These are phyloP conservation scores for Globisporangium mamillatum DNA, from an alignment of 352 stramenopile genomes.

Conservation along the genomic window DNA sequence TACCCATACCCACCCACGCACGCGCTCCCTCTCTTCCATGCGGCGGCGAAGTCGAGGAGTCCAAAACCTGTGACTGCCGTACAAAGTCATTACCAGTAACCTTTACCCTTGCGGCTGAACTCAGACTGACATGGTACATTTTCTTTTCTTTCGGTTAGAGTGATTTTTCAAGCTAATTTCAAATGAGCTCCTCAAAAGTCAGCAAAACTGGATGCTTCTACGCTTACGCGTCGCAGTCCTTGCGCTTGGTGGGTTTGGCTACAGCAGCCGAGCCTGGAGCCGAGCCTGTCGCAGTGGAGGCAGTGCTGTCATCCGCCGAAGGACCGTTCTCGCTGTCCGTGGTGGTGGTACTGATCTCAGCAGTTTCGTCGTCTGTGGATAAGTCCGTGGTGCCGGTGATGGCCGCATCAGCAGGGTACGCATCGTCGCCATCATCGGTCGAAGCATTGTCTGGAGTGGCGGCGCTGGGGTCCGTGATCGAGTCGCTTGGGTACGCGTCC, in stretches of 20 bases:
- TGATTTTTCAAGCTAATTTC: no score
- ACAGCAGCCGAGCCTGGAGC: background rate
- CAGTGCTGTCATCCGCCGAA: background rate
- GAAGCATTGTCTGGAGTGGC: background rate
- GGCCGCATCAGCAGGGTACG: background rate
- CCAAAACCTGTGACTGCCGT: no score
- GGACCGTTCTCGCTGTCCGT: background rate
- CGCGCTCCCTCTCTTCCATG: no score
- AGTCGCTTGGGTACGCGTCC: background rate
- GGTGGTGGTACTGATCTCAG: background rate
- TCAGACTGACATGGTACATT: no score
- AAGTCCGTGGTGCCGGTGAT: no score
- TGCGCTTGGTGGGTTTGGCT: slow-evolving; percentile 3
- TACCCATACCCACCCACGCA: no score
- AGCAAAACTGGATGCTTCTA: background rate
- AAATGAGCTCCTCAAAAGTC: no score
- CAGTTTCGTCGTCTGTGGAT: background rate
- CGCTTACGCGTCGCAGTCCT: slow-evolving; percentile 18
- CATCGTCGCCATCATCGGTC: background rate
- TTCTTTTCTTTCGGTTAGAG: no score
- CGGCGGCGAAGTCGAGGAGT: no score
- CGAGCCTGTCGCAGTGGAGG: background rate
- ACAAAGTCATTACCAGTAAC: no score
- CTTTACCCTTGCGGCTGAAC: no score
- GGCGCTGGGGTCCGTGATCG: background rate